Evolutionary conservation across 441 rosid genomes (phyloP).

Genomic region (Pelargonium fulgidum): DNA sequence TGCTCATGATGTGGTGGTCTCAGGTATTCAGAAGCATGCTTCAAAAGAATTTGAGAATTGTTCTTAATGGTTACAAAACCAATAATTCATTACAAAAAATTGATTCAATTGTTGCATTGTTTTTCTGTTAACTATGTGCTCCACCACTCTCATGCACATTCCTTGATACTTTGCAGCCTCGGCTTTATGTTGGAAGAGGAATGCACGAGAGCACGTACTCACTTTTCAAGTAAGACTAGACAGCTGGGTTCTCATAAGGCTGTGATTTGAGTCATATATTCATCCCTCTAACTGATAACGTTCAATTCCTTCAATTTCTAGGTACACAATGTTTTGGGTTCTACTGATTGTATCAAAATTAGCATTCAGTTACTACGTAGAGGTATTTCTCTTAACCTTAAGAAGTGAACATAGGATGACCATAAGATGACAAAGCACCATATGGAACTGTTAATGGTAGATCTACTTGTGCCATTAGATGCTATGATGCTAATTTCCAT

Average conservation of each 20-base stretch:
- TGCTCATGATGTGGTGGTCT: constrained; percentile 99
- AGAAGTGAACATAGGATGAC: no score
- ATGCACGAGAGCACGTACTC: constrained; percentile 95
- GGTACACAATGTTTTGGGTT: constrained; percentile 95
- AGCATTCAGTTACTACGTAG: constrained; percentile 94
- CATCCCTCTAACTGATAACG: constrained; percentile 16
- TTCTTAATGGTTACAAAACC: not conserved
- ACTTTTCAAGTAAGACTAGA: constrained; percentile 71
- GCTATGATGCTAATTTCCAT: not conserved
- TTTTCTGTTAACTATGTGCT: not conserved
- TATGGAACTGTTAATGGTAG: not conserved
- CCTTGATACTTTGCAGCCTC: constrained; percentile 57
- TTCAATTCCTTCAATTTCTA: constrained; percentile 30
- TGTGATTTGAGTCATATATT: not conserved
- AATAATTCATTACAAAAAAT: not conserved
- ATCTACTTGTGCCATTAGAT: not conserved
- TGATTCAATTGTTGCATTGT: not conserved
- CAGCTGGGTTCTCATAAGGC: constrained; percentile 16
- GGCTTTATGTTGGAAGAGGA: constrained; percentile 98
- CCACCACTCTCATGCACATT: not conserved
- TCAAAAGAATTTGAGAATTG: not conserved
- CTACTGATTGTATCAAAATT: constrained; percentile 74
- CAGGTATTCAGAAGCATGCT: constrained; percentile 48
- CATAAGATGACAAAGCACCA: not conserved
- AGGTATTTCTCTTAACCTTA: constrained; percentile 42